A percentile compares a stretch with the other conserved stretches of the same genome.
Conservation (phyloP, 345 rosid species). For the Erysimum cheiranthoides region DNA sequence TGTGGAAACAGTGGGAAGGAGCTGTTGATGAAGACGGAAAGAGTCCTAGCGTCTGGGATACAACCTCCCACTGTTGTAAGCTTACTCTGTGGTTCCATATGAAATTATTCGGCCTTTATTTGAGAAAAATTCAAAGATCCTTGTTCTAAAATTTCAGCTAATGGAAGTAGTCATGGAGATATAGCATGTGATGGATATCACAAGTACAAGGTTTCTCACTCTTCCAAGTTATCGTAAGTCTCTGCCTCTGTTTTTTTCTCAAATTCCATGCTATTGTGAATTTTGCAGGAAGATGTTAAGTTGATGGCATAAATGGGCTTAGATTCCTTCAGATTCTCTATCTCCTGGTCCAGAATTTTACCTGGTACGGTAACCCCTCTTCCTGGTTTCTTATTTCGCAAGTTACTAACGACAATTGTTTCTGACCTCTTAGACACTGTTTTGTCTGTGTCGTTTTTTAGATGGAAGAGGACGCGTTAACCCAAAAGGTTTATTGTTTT, state of each 20-base stretch:
- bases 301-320: constrained; percentile 70
- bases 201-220: constrained; percentile 60
- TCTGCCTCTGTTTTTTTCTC: constrained; percentile 17
- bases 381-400: constrained; percentile 12
- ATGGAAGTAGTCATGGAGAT: constrained; percentile 60
- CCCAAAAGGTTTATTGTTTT: no score
- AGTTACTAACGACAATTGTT: neutral
- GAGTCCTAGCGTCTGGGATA: constrained; percentile 66
- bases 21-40: constrained; percentile 66
- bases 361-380: constrained; percentile 56
- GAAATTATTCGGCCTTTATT: no score
- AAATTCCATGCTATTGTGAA: neutral
- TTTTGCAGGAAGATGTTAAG: constrained; percentile 72
- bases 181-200: constrained; percentile 67
- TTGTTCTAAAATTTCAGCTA: constrained; percentile 7
- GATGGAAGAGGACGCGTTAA: no score
- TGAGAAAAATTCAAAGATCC: no score
- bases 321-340: constrained; percentile 76
- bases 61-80: constrained; percentile 55
- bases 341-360: constrained; percentile 83
- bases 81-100: neutral
- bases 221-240: no score
- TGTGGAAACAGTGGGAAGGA: constrained; percentile 54
- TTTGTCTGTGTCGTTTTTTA: constrained; percentile 25
- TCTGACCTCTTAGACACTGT: neutral